Conservation (phyloP, 2,329 filamentous ascomycete genomes). For the Fusarium secorum region DNA sequence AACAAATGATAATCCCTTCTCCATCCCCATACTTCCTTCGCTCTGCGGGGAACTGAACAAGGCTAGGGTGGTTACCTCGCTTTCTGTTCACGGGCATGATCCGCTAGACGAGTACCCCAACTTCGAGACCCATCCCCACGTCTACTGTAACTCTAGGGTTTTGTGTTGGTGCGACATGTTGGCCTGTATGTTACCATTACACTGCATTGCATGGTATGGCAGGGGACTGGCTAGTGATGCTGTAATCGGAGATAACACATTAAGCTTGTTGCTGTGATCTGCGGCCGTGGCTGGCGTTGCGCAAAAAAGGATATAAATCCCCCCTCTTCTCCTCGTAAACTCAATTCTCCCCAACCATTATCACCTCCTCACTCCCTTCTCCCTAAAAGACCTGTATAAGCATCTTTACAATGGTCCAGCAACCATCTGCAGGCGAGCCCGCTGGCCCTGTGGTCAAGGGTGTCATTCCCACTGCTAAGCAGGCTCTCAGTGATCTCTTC, state of each 20-base stretch:
- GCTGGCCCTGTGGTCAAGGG: constrained; percentile 75
- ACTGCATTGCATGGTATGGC: neutral
- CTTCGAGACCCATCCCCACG: constrained; percentile 28
- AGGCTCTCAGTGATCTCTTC: constrained; percentile 71
- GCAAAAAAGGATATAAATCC: constrained; percentile 12
- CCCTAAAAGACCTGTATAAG: neutral
- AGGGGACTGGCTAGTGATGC: neutral
- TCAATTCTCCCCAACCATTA: neutral
- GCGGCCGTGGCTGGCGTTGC: neutral
- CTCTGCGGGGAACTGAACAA: constrained; percentile 11
- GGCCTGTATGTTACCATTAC: neutral
- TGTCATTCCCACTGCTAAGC: constrained; percentile 68
- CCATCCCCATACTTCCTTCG: neutral
- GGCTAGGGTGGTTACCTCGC: constrained; percentile 15
- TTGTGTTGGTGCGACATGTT: constrained; percentile 10
- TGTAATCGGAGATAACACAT: constrained; percentile 5
- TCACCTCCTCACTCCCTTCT: neutral
- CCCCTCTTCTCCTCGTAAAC: neutral
- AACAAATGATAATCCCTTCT: constrained; percentile 4
- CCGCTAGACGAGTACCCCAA: constrained; percentile 30
- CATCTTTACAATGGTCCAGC: constrained; percentile 2
- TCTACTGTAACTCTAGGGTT: constrained; percentile 11
- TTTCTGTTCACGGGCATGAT: constrained; percentile 13
- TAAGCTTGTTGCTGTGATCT: neutral
- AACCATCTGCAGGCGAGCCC: constrained; percentile 50